Evolutionary conservation across 83 land plant species (phyloP).

Genomic region (Thuja plicata): DNA sequence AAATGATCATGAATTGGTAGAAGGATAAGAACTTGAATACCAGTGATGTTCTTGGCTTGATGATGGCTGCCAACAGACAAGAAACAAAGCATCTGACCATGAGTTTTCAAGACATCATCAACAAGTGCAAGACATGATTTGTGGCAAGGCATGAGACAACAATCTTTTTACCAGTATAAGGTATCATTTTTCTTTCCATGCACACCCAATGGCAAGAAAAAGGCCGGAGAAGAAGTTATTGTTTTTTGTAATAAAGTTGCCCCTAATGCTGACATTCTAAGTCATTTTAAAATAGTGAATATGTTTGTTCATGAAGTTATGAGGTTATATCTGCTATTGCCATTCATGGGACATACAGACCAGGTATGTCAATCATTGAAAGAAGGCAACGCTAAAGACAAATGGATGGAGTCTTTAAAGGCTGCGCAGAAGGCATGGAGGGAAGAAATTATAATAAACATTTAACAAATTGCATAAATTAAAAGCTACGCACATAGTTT

Average conservation of each 20-base stretch:
- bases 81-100: neutral
- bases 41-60: constrained; percentile 20
- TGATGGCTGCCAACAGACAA: constrained; percentile 15
- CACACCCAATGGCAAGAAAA: constrained; percentile 42
- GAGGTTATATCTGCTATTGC: neutral
- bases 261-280: constrained; percentile 11
- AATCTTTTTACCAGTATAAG: constrained; percentile 13
- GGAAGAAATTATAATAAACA: too few species aligned
- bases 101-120: constrained; percentile 18
- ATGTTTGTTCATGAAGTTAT: constrained; percentile 3
- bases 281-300: constrained; percentile 27
- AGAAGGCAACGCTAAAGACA: too few species aligned
- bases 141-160: constrained; percentile 41
- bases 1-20: constrained; percentile 14
- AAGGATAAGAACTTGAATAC: neutral
- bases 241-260: constrained; percentile 6
- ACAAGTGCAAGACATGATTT: constrained; percentile 38
- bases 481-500: too few species aligned
- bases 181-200: constrained; percentile 26
- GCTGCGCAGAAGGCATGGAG: too few species aligned
- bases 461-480: too few species aligned
- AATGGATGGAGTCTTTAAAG: too few species aligned
- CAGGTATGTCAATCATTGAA: too few species aligned
- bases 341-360: too few species aligned
- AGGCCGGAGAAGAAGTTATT: constrained; percentile 29